These are phyloP conservation scores for Claviceps pazoutovae DNA, from an alignment of 2,329 filamentous ascomycete genomes.

Conservation along the genomic window DNA sequence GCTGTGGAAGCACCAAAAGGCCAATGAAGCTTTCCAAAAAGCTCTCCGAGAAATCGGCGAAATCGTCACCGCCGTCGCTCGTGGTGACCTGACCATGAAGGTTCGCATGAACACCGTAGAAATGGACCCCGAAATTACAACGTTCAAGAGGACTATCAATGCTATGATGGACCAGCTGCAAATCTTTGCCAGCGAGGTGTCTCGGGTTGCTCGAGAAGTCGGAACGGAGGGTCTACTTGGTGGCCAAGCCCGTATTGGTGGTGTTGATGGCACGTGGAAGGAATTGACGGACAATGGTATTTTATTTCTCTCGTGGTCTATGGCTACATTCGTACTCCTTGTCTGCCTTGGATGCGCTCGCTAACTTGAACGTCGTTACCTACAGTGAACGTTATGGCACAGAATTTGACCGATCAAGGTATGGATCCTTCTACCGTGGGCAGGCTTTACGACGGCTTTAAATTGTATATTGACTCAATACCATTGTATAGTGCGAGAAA, in stretches of 20 bases:
- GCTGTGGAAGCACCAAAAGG: slow-evolving; percentile 92
- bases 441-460: no score
- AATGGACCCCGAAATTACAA: slow-evolving; percentile 96
- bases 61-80: slow-evolving; percentile 91
- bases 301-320: background rate
- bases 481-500: slow-evolving; percentile 52
- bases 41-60: slow-evolving; percentile 91
- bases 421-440: slow-evolving; percentile 4
- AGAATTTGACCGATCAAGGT: slow-evolving; percentile 67
- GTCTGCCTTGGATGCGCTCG: background rate
- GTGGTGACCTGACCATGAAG: slow-evolving; percentile 91
- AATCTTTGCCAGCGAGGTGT: slow-evolving; percentile 92
- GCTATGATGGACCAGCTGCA: slow-evolving; percentile 98
- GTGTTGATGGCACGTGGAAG: slow-evolving; percentile 94
- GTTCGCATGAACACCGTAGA: slow-evolving; percentile 90
- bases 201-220: slow-evolving; percentile 85
- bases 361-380: slow-evolving; percentile 10
- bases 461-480: background rate
- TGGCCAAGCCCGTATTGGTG: slow-evolving; percentile 84
- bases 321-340: background rate
- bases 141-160: slow-evolving; percentile 96
- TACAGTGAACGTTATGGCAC: slow-evolving; percentile 68
- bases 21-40: slow-evolving; percentile 97
- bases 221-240: slow-evolving; percentile 90
- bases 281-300: slow-evolving; percentile 78